Percentiles rank a stretch among this genome's conserved stretches.
Evolutionary conservation across 2,329 filamentous ascomycete species (phyloP).

Genomic region (Cercospora sojina): DNA sequence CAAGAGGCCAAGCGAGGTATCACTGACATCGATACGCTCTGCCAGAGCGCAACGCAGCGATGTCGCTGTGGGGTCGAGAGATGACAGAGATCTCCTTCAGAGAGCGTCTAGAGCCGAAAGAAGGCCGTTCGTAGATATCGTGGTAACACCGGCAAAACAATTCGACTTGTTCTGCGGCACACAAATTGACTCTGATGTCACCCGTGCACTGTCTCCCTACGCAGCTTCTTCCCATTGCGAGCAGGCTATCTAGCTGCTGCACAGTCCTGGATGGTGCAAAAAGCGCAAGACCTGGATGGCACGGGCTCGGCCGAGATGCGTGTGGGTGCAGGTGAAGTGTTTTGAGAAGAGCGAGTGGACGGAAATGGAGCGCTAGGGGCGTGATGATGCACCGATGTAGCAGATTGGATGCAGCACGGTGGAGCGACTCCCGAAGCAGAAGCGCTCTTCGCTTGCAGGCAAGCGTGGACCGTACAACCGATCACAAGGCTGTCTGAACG

Average conservation of each 20-base stretch:
- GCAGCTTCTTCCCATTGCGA: background rate
- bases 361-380: slow-evolving; percentile 5
- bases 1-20: background rate
- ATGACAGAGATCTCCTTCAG: background rate
- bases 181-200: slow-evolving; percentile 3
- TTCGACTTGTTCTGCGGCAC: slow-evolving; percentile 3
- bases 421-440: slow-evolving; percentile 1
- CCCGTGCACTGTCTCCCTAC: background rate
- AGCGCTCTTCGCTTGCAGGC: background rate
- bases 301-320: slow-evolving; percentile 6
- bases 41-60: background rate
- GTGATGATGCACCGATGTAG: slow-evolving; percentile 9
- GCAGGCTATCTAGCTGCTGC: slow-evolving; percentile 3
- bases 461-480: background rate
- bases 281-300: background rate
- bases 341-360: slow-evolving; percentile 10
- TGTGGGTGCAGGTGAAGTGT: slow-evolving; percentile 2
- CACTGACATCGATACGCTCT: background rate
- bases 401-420: slow-evolving; percentile 1
- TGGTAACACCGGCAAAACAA: slow-evolving; percentile 5
- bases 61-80: background rate
- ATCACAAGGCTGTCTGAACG: background rate
- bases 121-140: slow-evolving; percentile 1
- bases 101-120: background rate
- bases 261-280: background rate